Evolutionary conservation across 805 yeast genomes (phyloP).

Genomic region (Tanozyma kutaoensis): DNA sequence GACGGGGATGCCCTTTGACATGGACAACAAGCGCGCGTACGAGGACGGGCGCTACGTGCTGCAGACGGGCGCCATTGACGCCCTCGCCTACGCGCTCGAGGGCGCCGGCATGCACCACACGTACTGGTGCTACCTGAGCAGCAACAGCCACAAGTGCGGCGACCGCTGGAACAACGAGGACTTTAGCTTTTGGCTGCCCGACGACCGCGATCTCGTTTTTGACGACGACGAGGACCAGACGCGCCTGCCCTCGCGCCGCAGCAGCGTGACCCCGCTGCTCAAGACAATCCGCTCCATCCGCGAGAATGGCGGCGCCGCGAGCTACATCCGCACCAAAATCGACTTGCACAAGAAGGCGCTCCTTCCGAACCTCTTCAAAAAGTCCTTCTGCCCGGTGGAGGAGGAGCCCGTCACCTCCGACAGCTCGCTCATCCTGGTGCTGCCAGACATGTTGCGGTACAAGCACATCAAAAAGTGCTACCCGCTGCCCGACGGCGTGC

Average conservation of each 20-base stretch:
- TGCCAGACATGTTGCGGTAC: conserved; percentile 6
- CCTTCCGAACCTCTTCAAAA: conserved; percentile 3
- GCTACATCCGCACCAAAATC: conserved; percentile 3
- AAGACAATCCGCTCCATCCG: conserved; percentile 3
- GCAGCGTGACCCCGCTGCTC: conserved; percentile 5
- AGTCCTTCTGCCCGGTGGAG: conserved; percentile 1
- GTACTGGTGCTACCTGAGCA: conserved; percentile 73
- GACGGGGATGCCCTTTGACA: conserved; percentile 96
- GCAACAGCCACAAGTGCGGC: conserved; percentile 74
- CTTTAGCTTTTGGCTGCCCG: conserved; percentile 73
- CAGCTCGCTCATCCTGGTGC: conserved; percentile 4
- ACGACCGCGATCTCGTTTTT: conserved; percentile 28
- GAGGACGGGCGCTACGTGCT: conserved; percentile 50
- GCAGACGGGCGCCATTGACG: conserved; percentile 79
- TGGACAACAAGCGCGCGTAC: conserved; percentile 73
- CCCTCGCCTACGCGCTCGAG: conserved; percentile 68
- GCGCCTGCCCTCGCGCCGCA: conserved; percentile 1
- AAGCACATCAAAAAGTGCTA: conserved; percentile 19
- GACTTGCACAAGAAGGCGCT: conserved; percentile 4
- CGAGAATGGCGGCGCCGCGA: conserved; percentile 3
- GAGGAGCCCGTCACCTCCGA: conserved; percentile 1
- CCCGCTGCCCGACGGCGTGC: conserved; percentile 44
- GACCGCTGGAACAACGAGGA: conserved; percentile 93
- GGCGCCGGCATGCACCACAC: conserved; percentile 59
- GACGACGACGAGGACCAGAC: conserved; percentile 5